phyloP scores from a whole-genome alignment of 176 grass and related monocot species.

The Paspalum vaginatum region DNA sequence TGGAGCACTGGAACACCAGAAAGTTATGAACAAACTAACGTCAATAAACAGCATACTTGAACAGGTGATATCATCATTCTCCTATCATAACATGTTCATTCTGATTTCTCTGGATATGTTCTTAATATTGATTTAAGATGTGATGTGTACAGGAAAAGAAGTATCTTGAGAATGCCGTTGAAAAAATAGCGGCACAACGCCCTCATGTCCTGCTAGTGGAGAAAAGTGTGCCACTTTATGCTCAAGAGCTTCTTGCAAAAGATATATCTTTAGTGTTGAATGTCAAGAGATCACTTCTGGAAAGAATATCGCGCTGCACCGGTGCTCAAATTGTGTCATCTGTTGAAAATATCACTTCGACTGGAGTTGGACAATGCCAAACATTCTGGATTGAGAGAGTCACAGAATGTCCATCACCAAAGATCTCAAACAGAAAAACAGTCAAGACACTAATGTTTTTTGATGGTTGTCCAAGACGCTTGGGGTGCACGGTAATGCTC shows the following conservation, averaged over 20 bases:
- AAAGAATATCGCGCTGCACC: slow-evolving; percentile 87
- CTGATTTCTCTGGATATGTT: slow-evolving; percentile 26
- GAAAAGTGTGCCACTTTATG: slow-evolving; percentile 85
- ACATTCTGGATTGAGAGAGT: slow-evolving; percentile 84
- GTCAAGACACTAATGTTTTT: slow-evolving; percentile 98
- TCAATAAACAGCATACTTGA: slow-evolving; percentile 82
- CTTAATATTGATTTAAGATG: slow-evolving; percentile 38
- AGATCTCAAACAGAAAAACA: slow-evolving; percentile 62
- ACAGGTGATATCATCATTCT: slow-evolving; percentile 54
- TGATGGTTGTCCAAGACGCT: slow-evolving; percentile 91
- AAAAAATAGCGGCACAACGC: slow-evolving; percentile 68
- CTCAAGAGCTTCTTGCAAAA: slow-evolving; percentile 86
- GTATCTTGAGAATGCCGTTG: slow-evolving; percentile 75
- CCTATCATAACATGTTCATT: slow-evolving; percentile 20
- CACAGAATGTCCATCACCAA: slow-evolving; percentile 53
- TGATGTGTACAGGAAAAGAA: slow-evolving; percentile 70
- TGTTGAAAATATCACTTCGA: slow-evolving; percentile 60
- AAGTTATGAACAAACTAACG: slow-evolving; percentile 80
- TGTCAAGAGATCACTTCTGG: slow-evolving; percentile 86
- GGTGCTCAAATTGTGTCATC: slow-evolving; percentile 83
- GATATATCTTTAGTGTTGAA: slow-evolving; percentile 94
- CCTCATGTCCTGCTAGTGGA: slow-evolving; percentile 97
- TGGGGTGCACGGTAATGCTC: slow-evolving; percentile 94
- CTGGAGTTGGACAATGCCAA: slow-evolving; percentile 75
- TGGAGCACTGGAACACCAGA: slow-evolving; percentile 87